Base-by-base conservation (phyloP, 2,329 filamentous ascomycete genomes). In the Parasarocladium wereldwijsianum region DNA sequence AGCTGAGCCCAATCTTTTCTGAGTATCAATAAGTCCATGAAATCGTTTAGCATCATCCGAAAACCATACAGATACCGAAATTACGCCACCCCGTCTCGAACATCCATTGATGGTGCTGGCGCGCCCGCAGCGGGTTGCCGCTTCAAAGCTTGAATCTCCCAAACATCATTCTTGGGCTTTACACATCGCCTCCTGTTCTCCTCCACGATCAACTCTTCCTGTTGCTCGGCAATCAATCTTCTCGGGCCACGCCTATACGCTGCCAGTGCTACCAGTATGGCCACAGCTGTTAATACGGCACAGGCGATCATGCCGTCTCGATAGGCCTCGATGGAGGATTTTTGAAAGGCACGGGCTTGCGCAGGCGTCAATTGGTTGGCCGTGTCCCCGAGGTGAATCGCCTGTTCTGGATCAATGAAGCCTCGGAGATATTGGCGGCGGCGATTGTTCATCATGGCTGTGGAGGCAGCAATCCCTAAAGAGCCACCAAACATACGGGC, bases 391-490 rank as follows among this genome's bases (percentile, higher is more conserved):
- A 52, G 34, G 5, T 34, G 45, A 14, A 40, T 36, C 11, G 54
- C 36, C 23, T 55, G 43, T 6, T 43, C 34, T 2, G 44, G 32
- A 7, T 47, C 37, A 3, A 55, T 25, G 4, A 45, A 32, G n/a
- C 41, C 46, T 3, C 38, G 35, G 19, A 58, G 38, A 16, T 45
- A 37, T 3, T 44, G 32, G 16, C 41, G 34, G 6, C 44, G 24
- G 47, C 49, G 39, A 41, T 50, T 29, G 35, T 48, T 24, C 39
- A 66, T 40, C 11, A 68, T 51, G 11, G 60, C 58, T 1, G 65
- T 60, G 13, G 63, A 69, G 2, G 59, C 54, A 3, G 66, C 61
- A 31, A 70, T 66, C 3, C 66, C 66, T 17, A 70, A 47, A 33
- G 64, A 67, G 5, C 66, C 65, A 4, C 66, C 66, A 1, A 69